These are phyloP conservation scores for Talaromyces sp. DNA, from an alignment of 2,329 filamentous ascomycete species.

Conservation along the genomic window DNA sequence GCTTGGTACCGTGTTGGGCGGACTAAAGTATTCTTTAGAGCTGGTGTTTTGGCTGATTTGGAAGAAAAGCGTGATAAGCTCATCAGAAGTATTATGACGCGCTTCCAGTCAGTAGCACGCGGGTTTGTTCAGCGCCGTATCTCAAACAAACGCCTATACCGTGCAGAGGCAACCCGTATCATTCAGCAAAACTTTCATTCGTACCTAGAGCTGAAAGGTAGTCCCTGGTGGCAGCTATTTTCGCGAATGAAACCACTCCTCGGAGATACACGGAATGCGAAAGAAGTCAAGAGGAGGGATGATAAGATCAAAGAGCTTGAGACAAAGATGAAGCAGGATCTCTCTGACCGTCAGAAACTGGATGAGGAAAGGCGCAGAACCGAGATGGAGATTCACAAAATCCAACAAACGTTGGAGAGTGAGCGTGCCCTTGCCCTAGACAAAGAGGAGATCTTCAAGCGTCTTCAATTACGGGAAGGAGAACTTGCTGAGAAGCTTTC, in stretches of 20 bases:
- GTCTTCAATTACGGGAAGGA: constrained; percentile 86
- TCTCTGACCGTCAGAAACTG: constrained; percentile 72
- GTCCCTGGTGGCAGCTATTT: constrained; percentile 97
- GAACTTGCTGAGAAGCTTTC: constrained; percentile 92
- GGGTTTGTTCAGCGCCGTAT: constrained; percentile 87
- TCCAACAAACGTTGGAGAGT: constrained; percentile 93
- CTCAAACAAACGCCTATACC: constrained; percentile 90
- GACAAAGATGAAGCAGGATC: constrained; percentile 77
- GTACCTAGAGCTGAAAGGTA: constrained; percentile 85
- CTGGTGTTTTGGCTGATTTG: constrained; percentile 91
- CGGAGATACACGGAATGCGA: constrained; percentile 85
- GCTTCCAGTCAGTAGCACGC: constrained; percentile 88
- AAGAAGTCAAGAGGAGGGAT: constrained; percentile 92
- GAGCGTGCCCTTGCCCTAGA: constrained; percentile 94
- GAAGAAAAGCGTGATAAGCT: constrained; percentile 93
- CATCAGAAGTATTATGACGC: constrained; percentile 90
- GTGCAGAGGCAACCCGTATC: constrained; percentile 90
- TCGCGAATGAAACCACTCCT: constrained; percentile 93
- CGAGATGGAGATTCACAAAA: constrained; percentile 81
- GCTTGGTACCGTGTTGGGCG: constrained; percentile 89
- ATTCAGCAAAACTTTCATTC: constrained; percentile 93
- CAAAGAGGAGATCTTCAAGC: constrained; percentile 98
- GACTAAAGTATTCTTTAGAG: constrained; percentile 97
- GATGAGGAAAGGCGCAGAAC: constrained; percentile 90
- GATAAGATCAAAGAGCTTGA: constrained; percentile 89